Evolutionary conservation across 2,329 filamentous ascomycete species (phyloP), one percentile per base, ranked within the genome.

Genomic region (Xylaria digitata): DNA sequence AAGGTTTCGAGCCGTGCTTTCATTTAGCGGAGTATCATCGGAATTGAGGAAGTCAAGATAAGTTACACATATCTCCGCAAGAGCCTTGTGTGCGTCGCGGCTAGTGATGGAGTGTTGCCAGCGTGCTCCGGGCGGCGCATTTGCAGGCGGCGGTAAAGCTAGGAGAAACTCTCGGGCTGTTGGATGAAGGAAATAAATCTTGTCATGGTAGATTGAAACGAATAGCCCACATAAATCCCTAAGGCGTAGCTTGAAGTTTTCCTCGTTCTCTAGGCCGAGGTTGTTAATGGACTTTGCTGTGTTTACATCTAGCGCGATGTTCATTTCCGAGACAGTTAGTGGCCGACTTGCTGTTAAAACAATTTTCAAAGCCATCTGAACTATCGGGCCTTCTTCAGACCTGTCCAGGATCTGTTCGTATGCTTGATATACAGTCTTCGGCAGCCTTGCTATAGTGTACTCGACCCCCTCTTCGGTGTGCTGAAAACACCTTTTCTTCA

Each of bases 121-220:
- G 8, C 17, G 21, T 37, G 0, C 17, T 8, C 3, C 56, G 13
- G 13, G 8, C 5, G 32, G 45, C 9, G 32, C 30, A 13, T 11
- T 48, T 56, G 11, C 13, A n/a, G 26, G 19, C n/a, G 60, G 21
- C 2, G 17, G 11, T 8, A 2, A 6, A 19, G 8, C 30, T 13
- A 63, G 37, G 15, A 69, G 64, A 48, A 69, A 69, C 46, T 69
- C 67, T 19, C 64, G 50, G 2, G 64, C 67, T 15, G 67, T 67
- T 19, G 67, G 67, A 48, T 69, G 67, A 30, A 67, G 52, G 3
- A 69, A 64, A 53, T 69, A 69, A 13, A 69, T 1, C 37, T 52
- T 64, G 19, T 21, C 26, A 13, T 67, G 52, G 13, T 67, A 21
- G 15, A 67, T 48, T 17, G 64, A 54, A 23, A 69, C n/a, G 13